Conservation (phyloP, 2,329 filamentous ascomycete species). For the Sclerotinia borealis region DNA sequence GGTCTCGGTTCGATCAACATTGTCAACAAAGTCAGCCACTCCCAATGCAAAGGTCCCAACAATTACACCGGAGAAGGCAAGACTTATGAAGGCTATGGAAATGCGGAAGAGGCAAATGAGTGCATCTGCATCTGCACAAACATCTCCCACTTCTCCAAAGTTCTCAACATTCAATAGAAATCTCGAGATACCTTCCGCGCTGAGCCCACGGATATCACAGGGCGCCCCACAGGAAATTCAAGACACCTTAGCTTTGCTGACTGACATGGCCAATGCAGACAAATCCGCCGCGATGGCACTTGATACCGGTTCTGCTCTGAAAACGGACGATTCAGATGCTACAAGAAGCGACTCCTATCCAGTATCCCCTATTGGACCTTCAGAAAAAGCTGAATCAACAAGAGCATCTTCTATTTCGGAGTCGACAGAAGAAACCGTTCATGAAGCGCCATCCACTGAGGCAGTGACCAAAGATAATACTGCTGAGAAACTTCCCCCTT, state of each 20-base stretch:
- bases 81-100: constrained; percentile 91
- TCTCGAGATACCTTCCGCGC: constrained; percentile 10
- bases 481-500: neutral
- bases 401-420: constrained; percentile 60
- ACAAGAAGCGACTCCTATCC: constrained; percentile 52
- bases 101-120: constrained; percentile 74
- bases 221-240: constrained; percentile 21
- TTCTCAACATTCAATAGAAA: constrained; percentile 7
- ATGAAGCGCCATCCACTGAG: constrained; percentile 27
- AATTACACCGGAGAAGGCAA: constrained; percentile 85
- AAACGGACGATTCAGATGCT: constrained; percentile 31
- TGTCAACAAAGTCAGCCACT: constrained; percentile 18
- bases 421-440: constrained; percentile 54
- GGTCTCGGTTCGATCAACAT: constrained; percentile 20
- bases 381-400: constrained; percentile 53
- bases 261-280: constrained; percentile 34
- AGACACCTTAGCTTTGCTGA: constrained; percentile 23
- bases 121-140: constrained; percentile 16
- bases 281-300: constrained; percentile 54
- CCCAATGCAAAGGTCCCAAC: constrained; percentile 34
- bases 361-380: constrained; percentile 48
- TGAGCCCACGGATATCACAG: neutral
- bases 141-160: constrained; percentile 5
- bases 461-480: constrained; percentile 1
- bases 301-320: constrained; percentile 38